Percentiles rank a stretch among this genome's conserved stretches.
Conservation (phyloP, 2,329 filamentous ascomycete species). For the Pseudopyrenochaeta lycopersici region DNA sequence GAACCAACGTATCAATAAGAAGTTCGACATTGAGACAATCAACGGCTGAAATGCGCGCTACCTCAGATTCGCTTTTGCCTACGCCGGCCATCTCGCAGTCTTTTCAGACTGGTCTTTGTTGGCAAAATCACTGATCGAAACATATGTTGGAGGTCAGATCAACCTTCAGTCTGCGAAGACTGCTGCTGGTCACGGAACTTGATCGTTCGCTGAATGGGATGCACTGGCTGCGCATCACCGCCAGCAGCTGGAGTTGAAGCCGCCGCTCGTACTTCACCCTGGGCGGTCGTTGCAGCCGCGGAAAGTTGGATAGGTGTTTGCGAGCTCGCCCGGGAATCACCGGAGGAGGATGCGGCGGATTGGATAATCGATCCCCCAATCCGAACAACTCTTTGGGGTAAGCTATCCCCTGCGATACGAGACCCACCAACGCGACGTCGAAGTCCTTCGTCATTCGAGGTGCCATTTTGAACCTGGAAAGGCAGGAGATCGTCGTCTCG, state of each 20-base stretch:
- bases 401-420: constrained; percentile 25
- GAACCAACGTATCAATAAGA: constrained; percentile 56
- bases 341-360: constrained; percentile 20
- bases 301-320: neutral
- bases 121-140: too few species aligned
- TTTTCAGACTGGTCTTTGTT: too few species aligned
- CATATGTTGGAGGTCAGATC: too few species aligned
- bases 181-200: too few species aligned
- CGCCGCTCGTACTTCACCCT: constrained; percentile 12
- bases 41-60: constrained; percentile 52
- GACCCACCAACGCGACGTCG: constrained; percentile 34
- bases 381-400: constrained; percentile 42
- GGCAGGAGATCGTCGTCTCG: constrained; percentile 33
- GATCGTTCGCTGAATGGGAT: too few species aligned
- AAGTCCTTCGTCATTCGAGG: constrained; percentile 21
- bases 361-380: constrained; percentile 48
- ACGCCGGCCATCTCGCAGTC: constrained; percentile 18
- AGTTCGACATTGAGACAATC: constrained; percentile 60
- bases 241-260: constrained; percentile 9
- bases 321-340: constrained; percentile 4
- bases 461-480: constrained; percentile 40
- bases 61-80: constrained; percentile 19
- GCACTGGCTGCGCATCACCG: constrained; percentile 7
- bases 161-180: too few species aligned
- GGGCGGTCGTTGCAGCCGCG: neutral